Percentiles rank a stretch among this genome's conserved stretches.
These are phyloP conservation scores for Leccinellum albellum DNA, from an alignment of 768 basidiomycete genomes.

Conservation along the genomic window DNA sequence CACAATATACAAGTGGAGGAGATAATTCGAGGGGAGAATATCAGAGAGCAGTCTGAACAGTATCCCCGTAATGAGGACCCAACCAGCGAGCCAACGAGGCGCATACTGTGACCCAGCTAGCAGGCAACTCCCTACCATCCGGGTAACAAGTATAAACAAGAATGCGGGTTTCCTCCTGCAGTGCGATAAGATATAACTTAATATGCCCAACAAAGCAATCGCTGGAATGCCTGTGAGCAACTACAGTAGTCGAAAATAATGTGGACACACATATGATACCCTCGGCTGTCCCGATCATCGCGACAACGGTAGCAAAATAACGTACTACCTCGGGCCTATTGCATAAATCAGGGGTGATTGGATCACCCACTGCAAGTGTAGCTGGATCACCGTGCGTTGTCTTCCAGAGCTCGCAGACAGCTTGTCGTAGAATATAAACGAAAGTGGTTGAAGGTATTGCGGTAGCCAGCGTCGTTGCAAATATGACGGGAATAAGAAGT, in stretches of 20 bases:
- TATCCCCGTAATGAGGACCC: slow-evolving; percentile 16
- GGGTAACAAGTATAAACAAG: slow-evolving; percentile 4
- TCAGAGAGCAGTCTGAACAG: slow-evolving; percentile 12
- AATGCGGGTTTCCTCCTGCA: slow-evolving; percentile 28
- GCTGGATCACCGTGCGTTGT: not conserved
- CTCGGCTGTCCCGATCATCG: slow-evolving; percentile 11
- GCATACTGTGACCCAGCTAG: slow-evolving; percentile 15
- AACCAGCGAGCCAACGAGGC: slow-evolving; percentile 11
- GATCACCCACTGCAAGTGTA: not conserved
- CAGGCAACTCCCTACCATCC: slow-evolving; percentile 6
- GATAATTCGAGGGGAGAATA: slow-evolving; percentile 11
- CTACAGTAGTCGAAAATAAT: not conserved
- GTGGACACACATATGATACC: slow-evolving; percentile 21
- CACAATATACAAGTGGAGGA: slow-evolving; percentile 28
- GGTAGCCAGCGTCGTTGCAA: slow-evolving; percentile 20
- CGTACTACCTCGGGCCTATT: slow-evolving; percentile 17
- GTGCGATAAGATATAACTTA: slow-evolving; percentile 20
- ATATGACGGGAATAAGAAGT: slow-evolving; percentile 26
- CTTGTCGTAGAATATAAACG: slow-evolving; percentile 21
- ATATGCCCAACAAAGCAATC: slow-evolving; percentile 20
- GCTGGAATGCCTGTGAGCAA: slow-evolving; percentile 14
- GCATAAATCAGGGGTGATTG: slow-evolving; percentile 16
- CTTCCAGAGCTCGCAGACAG: slow-evolving; percentile 27
- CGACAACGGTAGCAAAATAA: slow-evolving; percentile 19
- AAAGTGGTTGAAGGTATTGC: slow-evolving; percentile 24